These are phyloP conservation scores for Cucurbita argyrosperma DNA, from an alignment of 306 rosid genomes.

Conservation along the genomic window DNA sequence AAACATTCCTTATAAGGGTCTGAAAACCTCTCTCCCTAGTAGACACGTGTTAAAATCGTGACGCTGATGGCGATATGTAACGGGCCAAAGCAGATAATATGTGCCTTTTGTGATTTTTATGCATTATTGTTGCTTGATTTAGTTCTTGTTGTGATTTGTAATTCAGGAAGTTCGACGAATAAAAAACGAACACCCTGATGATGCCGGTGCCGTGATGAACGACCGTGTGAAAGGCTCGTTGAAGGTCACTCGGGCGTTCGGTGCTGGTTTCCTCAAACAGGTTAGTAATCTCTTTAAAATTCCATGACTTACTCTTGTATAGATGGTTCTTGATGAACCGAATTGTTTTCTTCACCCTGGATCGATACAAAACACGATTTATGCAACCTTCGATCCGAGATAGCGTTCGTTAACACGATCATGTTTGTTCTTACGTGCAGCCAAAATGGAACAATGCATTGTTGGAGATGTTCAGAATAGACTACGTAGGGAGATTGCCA, in stretches of 20 bases:
- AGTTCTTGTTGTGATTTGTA: background rate
- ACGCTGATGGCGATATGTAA: too few relatives aligned
- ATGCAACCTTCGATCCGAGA: background rate
- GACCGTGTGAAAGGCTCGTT: constrained; percentile 94
- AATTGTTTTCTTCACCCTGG: too few relatives aligned
- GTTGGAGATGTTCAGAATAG: constrained; percentile 79
- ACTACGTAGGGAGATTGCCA: constrained; percentile 68
- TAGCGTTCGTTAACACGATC: background rate
- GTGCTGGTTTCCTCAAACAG: constrained; percentile 98
- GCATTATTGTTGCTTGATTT: background rate
- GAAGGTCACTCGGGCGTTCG: constrained; percentile 93
- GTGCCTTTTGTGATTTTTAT: background rate
- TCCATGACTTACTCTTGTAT: background rate
- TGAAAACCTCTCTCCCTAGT: too few relatives aligned
- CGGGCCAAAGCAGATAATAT: too few relatives aligned
- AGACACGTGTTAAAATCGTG: too few relatives aligned
- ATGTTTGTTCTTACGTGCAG: constrained; percentile 27
- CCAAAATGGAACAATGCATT: constrained; percentile 98
- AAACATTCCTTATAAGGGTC: too few relatives aligned
- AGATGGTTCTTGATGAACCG: background rate
- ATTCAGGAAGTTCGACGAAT: constrained; percentile 80
- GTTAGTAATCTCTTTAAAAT: constrained; percentile 16
- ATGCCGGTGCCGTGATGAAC: constrained; percentile 60
- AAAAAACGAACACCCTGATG: constrained; percentile 66
- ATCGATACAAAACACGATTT: background rate